A percentile compares a stretch with the other conserved stretches of the same genome.
Evolutionary conservation across 805 yeast species (phyloP).

Genomic region (Lipomyces sp.): DNA sequence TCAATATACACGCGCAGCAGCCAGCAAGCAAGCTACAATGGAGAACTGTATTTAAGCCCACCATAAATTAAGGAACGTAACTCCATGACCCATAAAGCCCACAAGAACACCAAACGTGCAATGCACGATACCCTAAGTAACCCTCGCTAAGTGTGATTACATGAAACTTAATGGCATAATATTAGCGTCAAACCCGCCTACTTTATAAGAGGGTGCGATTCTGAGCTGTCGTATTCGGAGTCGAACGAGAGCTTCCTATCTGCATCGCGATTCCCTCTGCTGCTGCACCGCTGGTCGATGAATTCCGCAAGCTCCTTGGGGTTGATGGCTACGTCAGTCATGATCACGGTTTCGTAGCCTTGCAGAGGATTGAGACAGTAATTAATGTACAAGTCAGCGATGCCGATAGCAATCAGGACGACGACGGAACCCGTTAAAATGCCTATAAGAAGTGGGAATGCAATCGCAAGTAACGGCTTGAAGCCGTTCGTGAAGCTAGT

Average conservation of each 20-base stretch:
- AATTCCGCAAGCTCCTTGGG: background rate
- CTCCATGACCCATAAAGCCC: background rate
- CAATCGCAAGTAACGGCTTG: conserved; percentile 20
- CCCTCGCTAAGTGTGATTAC: background rate
- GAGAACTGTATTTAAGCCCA: background rate
- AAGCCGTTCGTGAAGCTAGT: conserved; percentile 22
- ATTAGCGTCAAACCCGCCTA: background rate
- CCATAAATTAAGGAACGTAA: background rate
- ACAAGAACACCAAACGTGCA: background rate
- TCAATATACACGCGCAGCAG: background rate
- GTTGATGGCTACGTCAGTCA: background rate
- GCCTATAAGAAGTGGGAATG: conserved; percentile 33
- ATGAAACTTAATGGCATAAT: background rate
- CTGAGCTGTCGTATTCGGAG: background rate
- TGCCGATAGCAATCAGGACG: conserved; percentile 24
- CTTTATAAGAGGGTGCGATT: background rate
- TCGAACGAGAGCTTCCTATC: background rate
- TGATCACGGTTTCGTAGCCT: background rate
- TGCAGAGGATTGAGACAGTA: background rate
- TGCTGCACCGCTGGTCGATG: conserved; percentile 1
- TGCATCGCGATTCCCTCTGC: background rate
- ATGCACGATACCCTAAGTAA: background rate
- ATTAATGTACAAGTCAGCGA: conserved; percentile 18
- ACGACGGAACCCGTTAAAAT: conserved; percentile 30
- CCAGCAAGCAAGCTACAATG: background rate